Conservation (phyloP, 2,329 filamentous ascomycete species). For the Curvularia spicifera region DNA sequence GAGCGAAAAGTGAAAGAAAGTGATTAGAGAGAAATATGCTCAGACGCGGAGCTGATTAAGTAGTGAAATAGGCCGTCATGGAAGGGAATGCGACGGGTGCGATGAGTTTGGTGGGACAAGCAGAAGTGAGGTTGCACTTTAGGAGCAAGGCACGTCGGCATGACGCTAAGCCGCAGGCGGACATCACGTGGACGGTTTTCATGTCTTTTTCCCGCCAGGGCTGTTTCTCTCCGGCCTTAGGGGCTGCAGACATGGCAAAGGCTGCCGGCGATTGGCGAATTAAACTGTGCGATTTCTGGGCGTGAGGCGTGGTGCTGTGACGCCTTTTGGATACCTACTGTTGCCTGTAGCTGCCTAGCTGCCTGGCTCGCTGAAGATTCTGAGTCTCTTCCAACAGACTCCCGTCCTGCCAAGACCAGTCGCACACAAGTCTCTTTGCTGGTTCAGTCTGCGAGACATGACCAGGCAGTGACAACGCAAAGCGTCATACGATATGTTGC, state of each 20-base stretch:
- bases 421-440: not conserved
- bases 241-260: conserved; percentile 20
- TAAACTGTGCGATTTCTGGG: conserved; percentile 2
- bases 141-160: conserved; percentile 20
- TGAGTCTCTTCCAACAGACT: not conserved
- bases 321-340: conserved; percentile 32
- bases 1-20: conserved; percentile 27
- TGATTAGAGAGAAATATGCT: conserved; percentile 26
- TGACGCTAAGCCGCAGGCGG: conserved; percentile 20
- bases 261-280: conserved; percentile 23
- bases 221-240: conserved; percentile 7
- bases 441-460: not conserved
- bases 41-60: conserved; percentile 40
- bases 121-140: conserved; percentile 26
- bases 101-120: conserved; percentile 22
- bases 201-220: conserved; percentile 12
- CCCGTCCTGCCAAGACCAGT: not conserved
- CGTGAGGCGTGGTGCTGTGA: conserved; percentile 10
- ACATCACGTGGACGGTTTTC: conserved; percentile 25
- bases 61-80: conserved; percentile 40
- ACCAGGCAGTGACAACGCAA: not conserved
- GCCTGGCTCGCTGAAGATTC: conserved; percentile 17
- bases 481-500: not conserved
- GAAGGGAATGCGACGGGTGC: conserved; percentile 33
- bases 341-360: conserved; percentile 45